Percentiles rank a stretch among this genome's conserved stretches.
Evolutionary conservation across 768 basidiomycete genomes (phyloP).

Genomic region (Termitomyces sp.): DNA sequence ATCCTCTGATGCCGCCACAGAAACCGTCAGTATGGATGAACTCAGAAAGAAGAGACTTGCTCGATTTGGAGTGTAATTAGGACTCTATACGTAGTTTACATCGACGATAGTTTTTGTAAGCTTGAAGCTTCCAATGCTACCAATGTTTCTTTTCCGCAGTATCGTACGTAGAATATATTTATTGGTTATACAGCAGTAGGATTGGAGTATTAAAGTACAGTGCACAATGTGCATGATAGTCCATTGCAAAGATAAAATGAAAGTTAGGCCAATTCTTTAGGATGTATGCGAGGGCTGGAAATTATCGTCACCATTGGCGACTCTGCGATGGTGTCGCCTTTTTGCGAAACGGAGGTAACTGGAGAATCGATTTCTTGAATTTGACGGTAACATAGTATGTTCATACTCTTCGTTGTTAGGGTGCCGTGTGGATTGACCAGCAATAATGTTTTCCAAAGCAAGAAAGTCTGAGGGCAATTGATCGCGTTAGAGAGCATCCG

Average conservation of each 20-base stretch:
- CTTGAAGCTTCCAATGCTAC: background rate
- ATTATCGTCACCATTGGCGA: conserved; percentile 24
- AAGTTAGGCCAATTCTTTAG: background rate
- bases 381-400: conserved; percentile 7
- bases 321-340: conserved; percentile 23
- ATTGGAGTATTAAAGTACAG: background rate
- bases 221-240: background rate
- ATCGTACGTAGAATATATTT: background rate
- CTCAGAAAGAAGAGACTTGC: conserved; percentile 59
- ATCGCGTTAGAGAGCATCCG: background rate
- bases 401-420: conserved; percentile 18
- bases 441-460: conserved; percentile 54
- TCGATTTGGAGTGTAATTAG: conserved; percentile 47
- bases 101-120: background rate
- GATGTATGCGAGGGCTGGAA: conserved; percentile 21
- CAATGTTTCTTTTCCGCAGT: background rate
- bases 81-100: background rate
- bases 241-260: background rate
- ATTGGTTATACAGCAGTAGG: background rate
- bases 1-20: conserved; percentile 18
- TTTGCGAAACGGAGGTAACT: conserved; percentile 51
- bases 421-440: conserved; percentile 16
- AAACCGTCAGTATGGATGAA: conserved; percentile 53
- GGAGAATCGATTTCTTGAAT: conserved; percentile 40
- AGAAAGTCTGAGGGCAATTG: conserved; percentile 41